Evolutionary conservation across 2,329 filamentous ascomycete genomes (phyloP), one percentile per base, ranked within the genome.

Genomic region (Alternaria arbusti): DNA sequence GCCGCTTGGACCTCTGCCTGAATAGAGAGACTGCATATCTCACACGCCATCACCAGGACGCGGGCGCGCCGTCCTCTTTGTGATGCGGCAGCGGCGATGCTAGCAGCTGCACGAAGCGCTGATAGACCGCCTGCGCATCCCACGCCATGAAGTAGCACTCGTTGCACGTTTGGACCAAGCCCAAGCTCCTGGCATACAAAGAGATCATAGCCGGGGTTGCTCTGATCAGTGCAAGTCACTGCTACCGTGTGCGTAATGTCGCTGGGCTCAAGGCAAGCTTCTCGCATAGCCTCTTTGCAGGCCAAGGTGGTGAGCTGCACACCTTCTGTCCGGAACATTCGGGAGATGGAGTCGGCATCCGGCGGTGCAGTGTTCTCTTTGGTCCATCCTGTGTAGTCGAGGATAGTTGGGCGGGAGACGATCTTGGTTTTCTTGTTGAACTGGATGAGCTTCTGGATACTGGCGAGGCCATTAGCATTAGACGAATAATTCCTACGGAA

Each of bases 1-100:
- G 90, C 86, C 74, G 86, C 88, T 65, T 91, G 85, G 50, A 92
- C 79, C 76, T 92, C 90, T 69, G 87, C 89, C 45, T 89, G 83
- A 6, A 89, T 86, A 72, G 91, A 79, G 2, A 86, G 68, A 36
- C 76, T 82, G 49, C 79, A 81, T 0, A 83, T 67, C 73, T 91
- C 89, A 60, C 90, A 84, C 3, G 90, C 88, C 30, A 91, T 80
- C 4, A 90, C 89, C 43, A 93, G 77, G 5, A 92, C 82, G 28
- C 89, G 84, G 3, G 90, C 90, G 3, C 87, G 86, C 64, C 84
- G 84, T 2, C 86, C 81, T 54, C 88, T 82, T 64, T 87, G 86
- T 13, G 85, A 84, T 62, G 89, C 86, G 1, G 89, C 89, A 12
- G 90, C 79, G 3, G 89, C 90, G 20, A 92, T 81, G 70, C 90